Evolutionary conservation across 805 yeast genomes (phyloP), one percentile per base, ranked within the genome.

Genomic region (Saccharomycopsis schoenii): DNA sequence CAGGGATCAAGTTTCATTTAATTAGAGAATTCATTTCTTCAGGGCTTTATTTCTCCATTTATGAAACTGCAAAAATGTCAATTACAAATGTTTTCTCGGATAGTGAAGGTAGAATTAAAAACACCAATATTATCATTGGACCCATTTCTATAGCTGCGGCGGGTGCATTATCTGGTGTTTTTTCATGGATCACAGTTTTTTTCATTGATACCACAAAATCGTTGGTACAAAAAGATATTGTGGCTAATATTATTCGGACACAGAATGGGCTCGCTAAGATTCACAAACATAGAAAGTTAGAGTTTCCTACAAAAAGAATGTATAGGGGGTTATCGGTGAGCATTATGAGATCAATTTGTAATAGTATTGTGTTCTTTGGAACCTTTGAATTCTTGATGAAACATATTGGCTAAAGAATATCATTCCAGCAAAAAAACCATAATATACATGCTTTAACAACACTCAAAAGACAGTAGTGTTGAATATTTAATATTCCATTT

Each of bases 131-230:
- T 29, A 70, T 70, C 21, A 60, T 73, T 50, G 69, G 72, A 39
- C 75, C 84, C 1, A 37, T 78, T 5, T 74, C 83, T 9, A 77
- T 85, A 24, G 83, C 86, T 2, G 41, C 84, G 1, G 87, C 93
- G 0, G 96, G 96, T n/a, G 96, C 90, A 0, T 64, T 84, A 25
- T 82, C 94, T 3, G 96, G 96, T 2, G 80, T 85, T 17, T 72
- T 86, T 17, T 79, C 90, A 58, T 89, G 96, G 96, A 72, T 83
- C 1, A 71, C 83, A 0, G 84, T 89, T 2, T 90, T 86, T 73
- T 96, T 96, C 2, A 69, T 89, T 11, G 97, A 89, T 70, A 89
- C 96, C 0, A 76, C 86, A 62, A 89, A 90, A 69, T 83, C 92
- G 1, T 77, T 85, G 61, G 79, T 83, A 54, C 97, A 89, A 68